Conservation (phyloP, 306 rosid species). For the Vicia sativa region DNA sequence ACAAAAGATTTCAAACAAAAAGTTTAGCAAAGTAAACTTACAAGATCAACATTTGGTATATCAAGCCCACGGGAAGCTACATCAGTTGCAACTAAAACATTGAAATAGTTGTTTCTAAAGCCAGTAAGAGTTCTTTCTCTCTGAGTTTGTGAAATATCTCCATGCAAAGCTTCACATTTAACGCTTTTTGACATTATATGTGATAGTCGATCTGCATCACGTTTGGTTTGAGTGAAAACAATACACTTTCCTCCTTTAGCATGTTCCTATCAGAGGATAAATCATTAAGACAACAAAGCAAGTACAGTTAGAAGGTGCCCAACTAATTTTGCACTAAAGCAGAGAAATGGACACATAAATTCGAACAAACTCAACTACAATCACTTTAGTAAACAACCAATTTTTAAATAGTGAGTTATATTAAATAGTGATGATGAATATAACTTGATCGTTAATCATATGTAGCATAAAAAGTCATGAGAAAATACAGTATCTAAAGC, state of each 20-base stretch:
- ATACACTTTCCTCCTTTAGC: constrained; percentile 96
- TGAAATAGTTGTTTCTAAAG: constrained; percentile 79
- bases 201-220: constrained; percentile 95
- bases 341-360: neutral
- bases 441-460: constrained; percentile 19
- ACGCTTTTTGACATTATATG: constrained; percentile 62
- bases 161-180: constrained; percentile 93
- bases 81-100: constrained; percentile 92
- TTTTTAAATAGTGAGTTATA: neutral
- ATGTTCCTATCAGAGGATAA: constrained; percentile 63
- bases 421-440: neutral
- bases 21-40: constrained; percentile 44
- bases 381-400: neutral
- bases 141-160: constrained; percentile 90
- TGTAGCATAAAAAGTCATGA: constrained; percentile 7
- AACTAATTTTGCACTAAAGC: too few species aligned
- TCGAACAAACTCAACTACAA: constrained; percentile 9
- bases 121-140: constrained; percentile 94
- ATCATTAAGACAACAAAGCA: constrained; percentile 30
- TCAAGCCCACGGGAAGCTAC: constrained; percentile 99
- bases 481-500: constrained; percentile 8
- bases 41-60: constrained; percentile 97
- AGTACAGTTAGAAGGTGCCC: constrained; percentile 5
- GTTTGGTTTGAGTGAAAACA: constrained; percentile 97
- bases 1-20: neutral